These are phyloP conservation scores for Jaapia argillacea DNA, from an alignment of 768 basidiomycete species.

Conservation along the genomic window DNA sequence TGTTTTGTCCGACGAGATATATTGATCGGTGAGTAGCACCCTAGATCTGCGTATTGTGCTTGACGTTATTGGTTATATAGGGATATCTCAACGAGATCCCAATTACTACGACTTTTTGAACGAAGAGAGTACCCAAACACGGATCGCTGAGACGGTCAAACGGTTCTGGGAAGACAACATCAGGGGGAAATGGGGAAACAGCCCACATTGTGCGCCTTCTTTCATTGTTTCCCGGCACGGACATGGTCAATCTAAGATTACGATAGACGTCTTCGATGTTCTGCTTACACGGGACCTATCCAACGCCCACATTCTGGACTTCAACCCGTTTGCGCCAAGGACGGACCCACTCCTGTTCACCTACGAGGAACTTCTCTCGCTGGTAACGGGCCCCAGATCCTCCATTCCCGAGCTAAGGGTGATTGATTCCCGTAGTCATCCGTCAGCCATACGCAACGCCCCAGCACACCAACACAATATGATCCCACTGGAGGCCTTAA, in stretches of 20 bases:
- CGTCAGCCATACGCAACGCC: slow-evolving; percentile 51
- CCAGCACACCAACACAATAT: slow-evolving; percentile 82
- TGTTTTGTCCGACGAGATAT: slow-evolving; percentile 76
- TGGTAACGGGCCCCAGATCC: slow-evolving; percentile 20
- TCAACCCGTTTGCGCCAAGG: slow-evolving; percentile 77
- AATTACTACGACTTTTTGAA: slow-evolving; percentile 87
- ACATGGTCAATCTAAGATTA: neutral
- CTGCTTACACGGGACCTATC: slow-evolving; percentile 75
- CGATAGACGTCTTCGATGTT: slow-evolving; percentile 74
- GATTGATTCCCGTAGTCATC: slow-evolving; percentile 69
- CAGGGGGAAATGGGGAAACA: slow-evolving; percentile 43
- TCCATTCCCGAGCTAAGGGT: slow-evolving; percentile 38
- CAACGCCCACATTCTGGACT: slow-evolving; percentile 78
- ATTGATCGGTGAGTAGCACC: slow-evolving; percentile 54
- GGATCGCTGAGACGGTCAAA: slow-evolving; percentile 40
- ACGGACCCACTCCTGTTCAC: slow-evolving; percentile 87
- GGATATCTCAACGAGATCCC: slow-evolving; percentile 78
- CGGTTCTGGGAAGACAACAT: slow-evolving; percentile 66
- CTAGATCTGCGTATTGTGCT: neutral
- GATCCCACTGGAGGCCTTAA: slow-evolving; percentile 84
- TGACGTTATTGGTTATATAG: slow-evolving; percentile 29
- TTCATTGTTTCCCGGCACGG: neutral
- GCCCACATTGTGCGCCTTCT: slow-evolving; percentile 54
- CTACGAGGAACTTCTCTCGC: slow-evolving; percentile 58
- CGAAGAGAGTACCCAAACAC: slow-evolving; percentile 39